These are phyloP conservation scores for Solanum hybrid DNA, from an alignment of 305 asterid species.

Conservation along the genomic window DNA sequence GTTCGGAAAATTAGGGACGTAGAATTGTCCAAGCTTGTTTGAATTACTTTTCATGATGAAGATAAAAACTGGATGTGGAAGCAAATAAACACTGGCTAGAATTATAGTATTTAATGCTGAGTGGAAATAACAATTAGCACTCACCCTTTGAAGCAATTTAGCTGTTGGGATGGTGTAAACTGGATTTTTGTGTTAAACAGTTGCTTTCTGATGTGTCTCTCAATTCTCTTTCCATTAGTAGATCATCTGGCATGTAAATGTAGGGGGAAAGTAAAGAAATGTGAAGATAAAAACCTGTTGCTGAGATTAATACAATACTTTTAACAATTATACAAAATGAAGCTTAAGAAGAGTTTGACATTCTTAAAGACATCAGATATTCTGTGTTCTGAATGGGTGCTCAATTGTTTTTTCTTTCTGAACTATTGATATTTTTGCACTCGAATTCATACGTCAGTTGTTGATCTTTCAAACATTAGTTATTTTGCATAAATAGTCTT, in stretches of 20 bases:
- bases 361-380: neutral
- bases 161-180: neutral
- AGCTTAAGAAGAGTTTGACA: neutral
- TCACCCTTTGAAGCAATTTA: neutral
- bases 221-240: neutral
- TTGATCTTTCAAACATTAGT: neutral
- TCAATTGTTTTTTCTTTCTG: neutral
- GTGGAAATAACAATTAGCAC: neutral
- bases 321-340: neutral
- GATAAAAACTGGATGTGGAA: neutral
- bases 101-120: neutral
- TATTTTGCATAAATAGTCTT: conserved; percentile 1
- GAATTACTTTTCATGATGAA: neutral
- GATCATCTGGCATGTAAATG: neutral
- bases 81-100: neutral
- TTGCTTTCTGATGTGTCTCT: neutral
- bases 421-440: neutral
- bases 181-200: neutral
- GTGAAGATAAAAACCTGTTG: neutral
- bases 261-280: neutral
- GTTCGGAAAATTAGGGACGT: neutral
- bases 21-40: neutral
- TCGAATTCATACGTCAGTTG: neutral
- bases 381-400: neutral
- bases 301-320: neutral